phyloP scores from a whole-genome alignment of 495 filamentous ascomycete genomes.

The Chlorociboria aeruginascens region DNA sequence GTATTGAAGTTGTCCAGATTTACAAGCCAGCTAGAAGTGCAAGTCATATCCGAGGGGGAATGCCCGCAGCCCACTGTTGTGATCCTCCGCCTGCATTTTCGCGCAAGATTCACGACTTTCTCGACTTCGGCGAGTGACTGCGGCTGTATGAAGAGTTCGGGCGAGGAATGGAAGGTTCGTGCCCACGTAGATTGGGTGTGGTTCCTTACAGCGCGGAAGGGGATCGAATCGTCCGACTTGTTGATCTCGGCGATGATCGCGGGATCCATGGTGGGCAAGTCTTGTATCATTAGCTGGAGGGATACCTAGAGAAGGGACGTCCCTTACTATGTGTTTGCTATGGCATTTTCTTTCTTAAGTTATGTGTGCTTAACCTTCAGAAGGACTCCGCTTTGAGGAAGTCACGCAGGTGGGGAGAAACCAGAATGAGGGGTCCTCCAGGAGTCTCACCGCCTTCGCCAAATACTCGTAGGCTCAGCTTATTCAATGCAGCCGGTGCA shows the following conservation, averaged over 20 bases:
- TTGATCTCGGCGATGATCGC: constrained; percentile 22
- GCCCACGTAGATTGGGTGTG: constrained; percentile 95
- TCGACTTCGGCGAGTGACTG: constrained; percentile 67
- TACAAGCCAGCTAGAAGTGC: constrained; percentile 87
- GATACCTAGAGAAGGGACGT: too few species aligned
- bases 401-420: too few species aligned
- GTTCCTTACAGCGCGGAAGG: constrained; percentile 60
- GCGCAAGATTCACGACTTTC: constrained; percentile 70
- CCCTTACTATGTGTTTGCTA: too few species aligned
- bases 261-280: constrained; percentile 17
- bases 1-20: constrained; percentile 77
- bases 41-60: constrained; percentile 86
- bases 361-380: too few species aligned
- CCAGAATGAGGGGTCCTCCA: too few species aligned
- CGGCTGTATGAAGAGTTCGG: constrained; percentile 83
- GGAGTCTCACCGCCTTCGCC: too few species aligned
- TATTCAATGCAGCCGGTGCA: too few species aligned
- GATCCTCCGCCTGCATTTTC: constrained; percentile 65
- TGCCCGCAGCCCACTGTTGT: constrained; percentile 77
- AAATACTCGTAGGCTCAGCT: too few species aligned
- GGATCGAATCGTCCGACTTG: constrained; percentile 31
- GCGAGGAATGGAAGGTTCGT: constrained; percentile 73
- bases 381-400: too few species aligned
- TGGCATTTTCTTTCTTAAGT: too few species aligned
- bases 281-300: too few species aligned